phyloP scores from a whole-genome alignment of 192 early-diverging fungal species.

The Entomortierella beljakovae region DNA sequence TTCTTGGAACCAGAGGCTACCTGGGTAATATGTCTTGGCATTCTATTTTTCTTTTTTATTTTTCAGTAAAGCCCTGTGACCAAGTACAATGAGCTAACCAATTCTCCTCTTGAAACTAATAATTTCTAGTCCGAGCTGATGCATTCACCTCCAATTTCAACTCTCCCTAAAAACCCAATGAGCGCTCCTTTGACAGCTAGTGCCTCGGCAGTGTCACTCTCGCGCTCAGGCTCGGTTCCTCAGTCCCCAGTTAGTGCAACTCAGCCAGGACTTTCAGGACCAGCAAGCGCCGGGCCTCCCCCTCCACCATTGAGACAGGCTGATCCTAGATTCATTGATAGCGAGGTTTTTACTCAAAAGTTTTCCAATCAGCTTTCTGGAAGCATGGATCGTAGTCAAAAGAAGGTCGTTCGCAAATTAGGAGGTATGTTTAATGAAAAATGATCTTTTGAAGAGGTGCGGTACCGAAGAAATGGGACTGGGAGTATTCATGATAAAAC shows the following conservation, averaged over 20 bases:
- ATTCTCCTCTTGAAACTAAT: not conserved
- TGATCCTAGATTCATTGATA: slow-evolving; percentile 89
- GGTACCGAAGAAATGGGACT: not conserved
- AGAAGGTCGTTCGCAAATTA: slow-evolving; percentile 76
- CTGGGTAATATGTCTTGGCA: slow-evolving; percentile 62
- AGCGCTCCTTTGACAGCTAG: slow-evolving; percentile 63
- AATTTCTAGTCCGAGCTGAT: slow-evolving; percentile 70
- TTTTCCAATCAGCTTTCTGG: slow-evolving; percentile 85
- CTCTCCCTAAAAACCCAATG: slow-evolving; percentile 76
- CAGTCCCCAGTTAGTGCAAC: slow-evolving; percentile 11
- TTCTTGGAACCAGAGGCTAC: slow-evolving; percentile 87
- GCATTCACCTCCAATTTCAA: slow-evolving; percentile 76
- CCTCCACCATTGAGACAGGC: slow-evolving; percentile 71
- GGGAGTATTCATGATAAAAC: not conserved
- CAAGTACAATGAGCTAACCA: not conserved
- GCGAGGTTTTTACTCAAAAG: slow-evolving; percentile 92
- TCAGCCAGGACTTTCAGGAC: slow-evolving; percentile 57
- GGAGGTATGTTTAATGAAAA: slow-evolving; percentile 53
- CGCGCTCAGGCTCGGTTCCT: slow-evolving; percentile 26
- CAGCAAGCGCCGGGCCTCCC: slow-evolving; percentile 17
- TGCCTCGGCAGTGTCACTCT: slow-evolving; percentile 36
- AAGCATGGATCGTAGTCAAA: slow-evolving; percentile 78
- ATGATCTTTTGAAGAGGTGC: not conserved
- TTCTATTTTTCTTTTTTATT: not conserved
- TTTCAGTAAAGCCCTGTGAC: not conserved